Conservation (phyloP, 192 early-diverging fungal genomes). For the Funneliformis mosseae region DNA sequence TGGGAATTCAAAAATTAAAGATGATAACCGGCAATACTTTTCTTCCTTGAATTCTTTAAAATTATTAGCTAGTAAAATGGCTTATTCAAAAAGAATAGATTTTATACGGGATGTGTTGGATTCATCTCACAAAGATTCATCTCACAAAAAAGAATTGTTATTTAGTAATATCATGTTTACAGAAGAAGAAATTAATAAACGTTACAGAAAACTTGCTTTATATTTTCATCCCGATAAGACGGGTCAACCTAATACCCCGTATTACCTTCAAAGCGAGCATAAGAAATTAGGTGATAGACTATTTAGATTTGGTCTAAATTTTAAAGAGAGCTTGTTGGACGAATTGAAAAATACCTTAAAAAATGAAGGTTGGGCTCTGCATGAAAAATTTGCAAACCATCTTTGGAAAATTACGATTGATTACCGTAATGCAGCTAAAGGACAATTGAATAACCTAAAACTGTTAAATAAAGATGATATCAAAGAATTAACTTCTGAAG, state of each 20-base stretch:
- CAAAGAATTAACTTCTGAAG: neutral
- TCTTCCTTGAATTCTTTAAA: neutral
- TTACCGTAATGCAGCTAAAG: neutral
- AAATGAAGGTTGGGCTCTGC: neutral
- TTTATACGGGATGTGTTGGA: neutral
- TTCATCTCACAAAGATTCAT: too few species aligned
- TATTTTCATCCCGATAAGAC: slow-evolving; percentile 14
- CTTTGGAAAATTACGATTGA: slow-evolving; percentile 2
- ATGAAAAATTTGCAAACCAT: neutral
- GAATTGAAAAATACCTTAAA: neutral
- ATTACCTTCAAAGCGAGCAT: neutral
- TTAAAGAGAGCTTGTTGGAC: neutral
- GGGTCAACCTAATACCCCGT: neutral
- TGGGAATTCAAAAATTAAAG: neutral
- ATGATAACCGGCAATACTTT: neutral
- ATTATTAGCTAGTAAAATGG: neutral
- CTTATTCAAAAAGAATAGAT: slow-evolving; percentile 1
- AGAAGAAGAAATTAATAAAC: slow-evolving; percentile 1
- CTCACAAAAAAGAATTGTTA: slow-evolving; percentile 1
- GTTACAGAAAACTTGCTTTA: neutral
- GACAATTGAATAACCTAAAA: neutral
- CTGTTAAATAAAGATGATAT: neutral
- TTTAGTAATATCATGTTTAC: neutral
- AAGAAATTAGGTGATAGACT: neutral
- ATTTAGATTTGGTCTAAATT: neutral